Evolutionary conservation across 805 yeast species (phyloP), one percentile per base, ranked within the genome.

Genomic region (Schizosaccharomyces japonicus): DNA sequence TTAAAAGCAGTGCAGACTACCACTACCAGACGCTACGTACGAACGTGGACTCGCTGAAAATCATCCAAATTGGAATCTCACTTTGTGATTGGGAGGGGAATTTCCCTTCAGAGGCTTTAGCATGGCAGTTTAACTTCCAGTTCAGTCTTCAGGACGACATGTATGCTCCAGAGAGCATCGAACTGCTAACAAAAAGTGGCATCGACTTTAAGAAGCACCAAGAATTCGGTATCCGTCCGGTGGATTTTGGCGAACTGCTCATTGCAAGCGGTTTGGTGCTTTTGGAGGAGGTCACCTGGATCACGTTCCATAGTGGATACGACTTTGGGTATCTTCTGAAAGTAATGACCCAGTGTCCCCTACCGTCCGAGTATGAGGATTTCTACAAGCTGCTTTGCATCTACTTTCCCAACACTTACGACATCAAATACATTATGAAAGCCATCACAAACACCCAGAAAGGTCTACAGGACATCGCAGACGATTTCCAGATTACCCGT

Each of bases 51-150:
- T 67, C 90, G 49, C 63, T 85, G 54, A 77, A 78, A 55, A 73
- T 90, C 50, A 77, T 90, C 49, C 98, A 90, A 62, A 70, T 90
- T 48, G 92, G 93, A 25, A 66, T 83, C 39, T 76, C 92, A 0
- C 61, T 83, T 23, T 67, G 81, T 49, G 90, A 80, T 58, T 66
- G 67, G 40, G 68, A 67, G 48, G 90, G 87, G 11, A 73, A 71
- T 50, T 74, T 73, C 49, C 85, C 85, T 1, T 53, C 39, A 3
- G 39, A 45, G 26, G 39, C 28, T 28, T 66, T 66, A 52, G 82
- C 95, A n/a, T 90, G 95, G 95, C 95, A 87, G 60, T 85, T 90
- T 65, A 90, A 90, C 61, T 84, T 90, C 65, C 68, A 71, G 53
- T 90, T 84, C 61, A 85, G 80, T 60, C 63, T 80, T 32, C 67